Evolutionary conservation across 1,284 basidiomycete genomes (phyloP), one percentile per base, ranked within the genome.

Genomic region (Cutaneotrichosporon cutaneum): DNA sequence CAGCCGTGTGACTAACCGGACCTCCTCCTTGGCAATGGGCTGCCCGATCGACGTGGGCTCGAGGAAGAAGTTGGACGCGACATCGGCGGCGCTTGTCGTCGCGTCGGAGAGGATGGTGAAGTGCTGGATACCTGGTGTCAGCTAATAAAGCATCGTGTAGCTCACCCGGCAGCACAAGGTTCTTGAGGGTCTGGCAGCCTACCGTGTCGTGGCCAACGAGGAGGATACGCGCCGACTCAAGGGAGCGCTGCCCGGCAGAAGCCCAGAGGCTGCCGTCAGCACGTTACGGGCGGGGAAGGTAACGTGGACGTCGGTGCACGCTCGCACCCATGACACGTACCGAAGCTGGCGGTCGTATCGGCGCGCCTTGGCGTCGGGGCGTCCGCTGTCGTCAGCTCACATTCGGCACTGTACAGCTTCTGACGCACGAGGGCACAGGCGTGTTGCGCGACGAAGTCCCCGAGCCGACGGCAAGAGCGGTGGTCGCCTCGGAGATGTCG

Each of bases 61-160:
- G 26, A 99, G 83, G 81, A 99, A 99, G 82, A 98, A 98, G 82
- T 98, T 98, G 82, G 93, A 91, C 0, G 93, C 93, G 0, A 92
- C 87, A 72, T 99, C 94, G 55, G 87, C 85, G 4, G 86, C 83
- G 1, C 86, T 82, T 18, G 88, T 88, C 30, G 76, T 70, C 1
- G 80, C 76, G 50, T 84, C 78, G 69, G 95, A 93, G 60, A 95
- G 83, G 76, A 99, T 85, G 48, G 92, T 92, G 76, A 97, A 95
- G 73, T 89, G 85, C 22, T 94, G 91, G 64, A 97, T 87, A 21
- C 95, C 82, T 83, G 62, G 21, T 10, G 54, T 64, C 18, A 64
- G 63, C 48, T 50, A 10, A 21, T 3, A 1, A 14, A 27, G 2
- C 16, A 0, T 13, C 16, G 22, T 18, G n/a, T 13, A 45, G 59